Evolutionary conservation across 2,329 filamentous ascomycete genomes (phyloP).

Genomic region (Aaosphaeria pasadenensis): DNA sequence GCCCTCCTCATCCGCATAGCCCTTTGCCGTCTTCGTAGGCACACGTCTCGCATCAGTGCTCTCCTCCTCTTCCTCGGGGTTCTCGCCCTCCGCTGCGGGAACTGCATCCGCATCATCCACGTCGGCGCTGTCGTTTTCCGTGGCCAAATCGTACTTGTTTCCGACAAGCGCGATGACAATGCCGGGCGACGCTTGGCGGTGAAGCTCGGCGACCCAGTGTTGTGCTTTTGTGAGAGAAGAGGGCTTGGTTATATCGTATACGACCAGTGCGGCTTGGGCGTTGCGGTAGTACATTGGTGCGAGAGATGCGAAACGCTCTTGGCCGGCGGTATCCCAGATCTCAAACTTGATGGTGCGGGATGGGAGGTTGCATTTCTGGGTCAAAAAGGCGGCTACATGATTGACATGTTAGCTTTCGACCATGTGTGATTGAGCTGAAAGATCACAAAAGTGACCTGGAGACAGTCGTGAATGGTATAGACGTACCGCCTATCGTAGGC

Average conservation of each 20-base stretch:
- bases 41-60: slow-evolving; percentile 80
- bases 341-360: slow-evolving; percentile 68
- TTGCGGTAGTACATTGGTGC: slow-evolving; percentile 99
- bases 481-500: slow-evolving; percentile 92
- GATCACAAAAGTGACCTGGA: background rate
- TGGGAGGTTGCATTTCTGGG: slow-evolving; percentile 96
- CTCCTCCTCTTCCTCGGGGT: slow-evolving; percentile 57
- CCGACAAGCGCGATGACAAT: slow-evolving; percentile 97
- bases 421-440: background rate
- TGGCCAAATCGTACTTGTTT: slow-evolving; percentile 81
- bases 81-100: slow-evolving; percentile 49
- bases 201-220: slow-evolving; percentile 97
- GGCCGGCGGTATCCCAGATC: slow-evolving; percentile 97
- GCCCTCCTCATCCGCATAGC: slow-evolving; percentile 91
- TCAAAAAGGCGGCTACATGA: slow-evolving; percentile 82
- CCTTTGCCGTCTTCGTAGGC: slow-evolving; percentile 83
- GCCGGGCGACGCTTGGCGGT: slow-evolving; percentile 90
- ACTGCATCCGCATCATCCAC: slow-evolving; percentile 51
- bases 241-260: slow-evolving; percentile 97
- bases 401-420: background rate
- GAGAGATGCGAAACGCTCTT: slow-evolving; percentile 94
- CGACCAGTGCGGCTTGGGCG: slow-evolving; percentile 92
- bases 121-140: slow-evolving; percentile 23
- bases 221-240: slow-evolving; percentile 95
- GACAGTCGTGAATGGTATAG: background rate